Evolutionary conservation across 2,329 filamentous ascomycete species (phyloP), one percentile per base, ranked within the genome.

Genomic region (Penicillium sp.): DNA sequence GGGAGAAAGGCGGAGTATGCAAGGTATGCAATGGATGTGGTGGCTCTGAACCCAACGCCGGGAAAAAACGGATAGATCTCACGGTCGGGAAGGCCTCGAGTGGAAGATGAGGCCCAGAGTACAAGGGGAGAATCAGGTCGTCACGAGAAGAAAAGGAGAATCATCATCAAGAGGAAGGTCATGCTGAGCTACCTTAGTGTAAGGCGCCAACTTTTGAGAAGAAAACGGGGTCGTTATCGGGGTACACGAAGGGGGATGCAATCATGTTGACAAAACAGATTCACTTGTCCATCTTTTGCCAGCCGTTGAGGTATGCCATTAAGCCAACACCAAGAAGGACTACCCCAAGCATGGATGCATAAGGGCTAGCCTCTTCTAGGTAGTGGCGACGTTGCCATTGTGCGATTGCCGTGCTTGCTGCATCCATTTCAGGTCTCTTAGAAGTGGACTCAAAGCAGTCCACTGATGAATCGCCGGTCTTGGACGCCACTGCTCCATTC

Each of bases 271-370:
- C 57, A 49, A 63, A 53, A 45, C 46, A 40, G 38, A 30, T 52
- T 70, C 73, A 83, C 73, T 78, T 79, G 62, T 84, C 82, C 57
- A 79, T 75, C 70, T 82, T 83, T 70, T 92, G 89, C 90, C 90
- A 94, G 55, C 89, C 89, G 71, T 95, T 95, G 68, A 95, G 83
- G 76, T 93, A 93, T 45, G 90, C 90, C 91, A 95, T 95, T 65
- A 95, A 76, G 14, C 91, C 90, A 80, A 95, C 89, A 35, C 91
- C 91, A 62, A 95, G 80, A 58, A 95, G 77, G 28, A 95, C 91
- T 35, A 95, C 91, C 11, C 91, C 89, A 49, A 95, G 78, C 85
- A 94, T 92, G 1, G 90, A 93, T 43, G 89, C 89, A 71, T 93
- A 94, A 16, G 91, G 91, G 60, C 91, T 81, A 58, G 85, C 83